These are phyloP conservation scores for Anthoceros angustus DNA, from an alignment of 225 moss, liverwort and hornwort species.

Conservation along the genomic window DNA sequence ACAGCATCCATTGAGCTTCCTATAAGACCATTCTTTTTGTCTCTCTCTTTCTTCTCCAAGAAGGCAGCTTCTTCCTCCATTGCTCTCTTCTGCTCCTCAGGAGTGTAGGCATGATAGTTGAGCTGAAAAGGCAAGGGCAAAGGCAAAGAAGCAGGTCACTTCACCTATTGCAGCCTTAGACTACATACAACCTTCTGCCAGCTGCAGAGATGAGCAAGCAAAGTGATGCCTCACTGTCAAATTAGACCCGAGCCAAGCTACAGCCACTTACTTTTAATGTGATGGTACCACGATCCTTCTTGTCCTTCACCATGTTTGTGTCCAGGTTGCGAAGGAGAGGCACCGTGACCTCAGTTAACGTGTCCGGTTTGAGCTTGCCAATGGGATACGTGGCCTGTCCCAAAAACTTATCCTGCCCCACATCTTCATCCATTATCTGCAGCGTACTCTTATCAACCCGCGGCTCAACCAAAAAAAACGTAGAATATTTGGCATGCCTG, in stretches of 20 bases:
- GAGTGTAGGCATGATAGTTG: slow-evolving; percentile 49
- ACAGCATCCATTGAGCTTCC: slow-evolving; percentile 66
- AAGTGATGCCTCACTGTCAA: too few species aligned
- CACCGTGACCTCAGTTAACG: slow-evolving; percentile 18
- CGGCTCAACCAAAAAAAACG: too few species aligned
- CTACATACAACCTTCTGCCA: too few species aligned
- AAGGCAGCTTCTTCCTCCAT: slow-evolving; percentile 42
- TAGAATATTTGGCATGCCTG: too few species aligned
- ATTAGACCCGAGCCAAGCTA: too few species aligned
- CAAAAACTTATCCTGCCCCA: slow-evolving; percentile 59
- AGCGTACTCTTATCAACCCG: too few species aligned
- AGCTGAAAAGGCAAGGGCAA: slow-evolving; percentile 30
- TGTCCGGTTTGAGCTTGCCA: slow-evolving; percentile 37
- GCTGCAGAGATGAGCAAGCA: too few species aligned
- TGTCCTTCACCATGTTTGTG: slow-evolving; percentile 62
- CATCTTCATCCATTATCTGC: slow-evolving; percentile 73
- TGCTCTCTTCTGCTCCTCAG: slow-evolving; percentile 50
- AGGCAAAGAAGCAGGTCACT: too few species aligned
- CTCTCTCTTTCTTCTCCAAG: slow-evolving; percentile 29
- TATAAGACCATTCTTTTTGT: slow-evolving; percentile 42
- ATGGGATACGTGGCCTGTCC: slow-evolving; percentile 43
- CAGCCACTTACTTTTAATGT: slow-evolving; percentile 52
- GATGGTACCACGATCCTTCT: slow-evolving; percentile 67
- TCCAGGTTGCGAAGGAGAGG: slow-evolving; percentile 43
- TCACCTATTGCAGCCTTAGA: too few species aligned